Conservation (phyloP, 2,329 filamentous ascomycete species). For the Colletotrichum plurivorum region DNA sequence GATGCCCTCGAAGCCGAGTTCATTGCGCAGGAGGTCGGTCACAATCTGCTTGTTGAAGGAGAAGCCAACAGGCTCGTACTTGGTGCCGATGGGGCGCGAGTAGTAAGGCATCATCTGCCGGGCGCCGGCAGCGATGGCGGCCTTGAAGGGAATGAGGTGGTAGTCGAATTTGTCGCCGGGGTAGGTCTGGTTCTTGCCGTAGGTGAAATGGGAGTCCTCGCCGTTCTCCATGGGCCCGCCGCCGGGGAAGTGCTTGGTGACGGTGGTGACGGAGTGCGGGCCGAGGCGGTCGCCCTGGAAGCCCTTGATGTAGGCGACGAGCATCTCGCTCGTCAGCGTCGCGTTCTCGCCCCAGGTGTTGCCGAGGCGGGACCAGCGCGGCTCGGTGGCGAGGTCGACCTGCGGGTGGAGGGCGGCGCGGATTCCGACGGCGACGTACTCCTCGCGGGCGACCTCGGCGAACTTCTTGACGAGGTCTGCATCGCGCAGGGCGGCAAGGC, state of each 20-base stretch:
- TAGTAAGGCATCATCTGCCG: constrained; percentile 69
- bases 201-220: constrained; percentile 66
- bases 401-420: constrained; percentile 64
- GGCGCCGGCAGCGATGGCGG: constrained; percentile 63
- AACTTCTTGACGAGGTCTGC: constrained; percentile 60
- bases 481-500: constrained; percentile 63
- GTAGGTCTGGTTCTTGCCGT: constrained; percentile 66
- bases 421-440: constrained; percentile 59
- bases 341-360: constrained; percentile 65
- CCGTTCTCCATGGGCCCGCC: constrained; percentile 63
- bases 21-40: constrained; percentile 61
- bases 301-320: constrained; percentile 62
- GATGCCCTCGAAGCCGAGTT: constrained; percentile 67
- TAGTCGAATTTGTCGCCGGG: constrained; percentile 65
- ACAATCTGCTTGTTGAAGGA: constrained; percentile 66
- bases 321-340: constrained; percentile 52
- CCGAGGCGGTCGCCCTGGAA: constrained; percentile 62
- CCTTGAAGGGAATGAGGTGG: constrained; percentile 65
- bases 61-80: constrained; percentile 63
- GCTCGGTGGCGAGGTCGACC: constrained; percentile 65
- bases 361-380: constrained; percentile 62
- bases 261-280: constrained; percentile 58
- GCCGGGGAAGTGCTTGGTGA: constrained; percentile 69
- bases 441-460: constrained; percentile 63
- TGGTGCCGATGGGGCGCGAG: constrained; percentile 60